phyloP scores from a whole-genome alignment of 78 protist genomes.

The Dictyostelium citrinum region DNA sequence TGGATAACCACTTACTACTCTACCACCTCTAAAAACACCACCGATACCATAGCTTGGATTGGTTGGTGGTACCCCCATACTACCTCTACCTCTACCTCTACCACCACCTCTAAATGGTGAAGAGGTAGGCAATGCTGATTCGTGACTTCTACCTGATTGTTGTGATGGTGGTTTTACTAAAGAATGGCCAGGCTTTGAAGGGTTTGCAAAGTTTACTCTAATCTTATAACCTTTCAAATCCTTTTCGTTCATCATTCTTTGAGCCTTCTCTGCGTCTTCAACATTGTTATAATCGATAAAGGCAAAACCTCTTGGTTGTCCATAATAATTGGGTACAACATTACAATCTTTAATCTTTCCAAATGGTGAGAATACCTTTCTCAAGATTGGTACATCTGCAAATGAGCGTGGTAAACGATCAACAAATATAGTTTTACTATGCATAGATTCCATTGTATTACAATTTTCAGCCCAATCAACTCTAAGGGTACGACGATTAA shows the following conservation, averaged over 20 bases:
- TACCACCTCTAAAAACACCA: neutral
- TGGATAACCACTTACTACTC: neutral
- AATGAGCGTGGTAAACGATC: conserved; percentile 24
- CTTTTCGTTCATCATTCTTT: conserved; percentile 56
- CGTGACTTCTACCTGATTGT: neutral
- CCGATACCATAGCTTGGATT: neutral
- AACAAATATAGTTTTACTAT: conserved; percentile 54
- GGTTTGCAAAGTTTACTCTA: conserved; percentile 71
- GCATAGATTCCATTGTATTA: conserved; percentile 35
- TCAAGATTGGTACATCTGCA: conserved; percentile 21
- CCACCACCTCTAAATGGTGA: neutral
- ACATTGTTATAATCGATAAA: conserved; percentile 41
- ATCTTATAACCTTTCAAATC: conserved; percentile 48
- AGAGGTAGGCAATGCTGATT: neutral
- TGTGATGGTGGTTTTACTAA: neutral
- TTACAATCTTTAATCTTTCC: conserved; percentile 70
- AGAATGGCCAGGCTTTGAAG: conserved; percentile 41
- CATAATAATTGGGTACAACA: conserved; percentile 22
- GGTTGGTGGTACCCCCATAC: neutral
- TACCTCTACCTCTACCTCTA: conserved; percentile 15
- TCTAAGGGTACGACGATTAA: conserved; percentile 41
- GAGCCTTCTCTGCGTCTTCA: conserved; percentile 71
- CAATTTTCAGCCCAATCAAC: conserved; percentile 76
- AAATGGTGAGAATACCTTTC: conserved; percentile 28
- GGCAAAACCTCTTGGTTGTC: conserved; percentile 69